Evolutionary conservation across 352 stramenopile species (phyloP), one percentile per base, ranked within the genome.

Genomic region (Phytophthora crassamura): DNA sequence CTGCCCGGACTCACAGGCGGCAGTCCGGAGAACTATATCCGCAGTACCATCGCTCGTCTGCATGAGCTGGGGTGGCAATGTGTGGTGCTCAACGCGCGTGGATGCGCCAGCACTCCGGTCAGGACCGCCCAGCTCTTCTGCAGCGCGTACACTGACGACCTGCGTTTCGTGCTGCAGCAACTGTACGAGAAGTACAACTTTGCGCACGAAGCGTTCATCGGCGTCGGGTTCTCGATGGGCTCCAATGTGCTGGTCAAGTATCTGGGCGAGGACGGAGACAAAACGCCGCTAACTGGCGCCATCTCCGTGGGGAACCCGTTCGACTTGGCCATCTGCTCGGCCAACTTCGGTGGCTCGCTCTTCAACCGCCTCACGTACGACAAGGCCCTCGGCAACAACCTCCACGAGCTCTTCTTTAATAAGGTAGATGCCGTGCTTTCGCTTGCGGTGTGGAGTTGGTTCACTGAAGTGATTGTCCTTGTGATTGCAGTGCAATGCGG

Each of bases 201-300:
- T 43, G 6, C 11, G 16, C 10, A 43, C 5, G 66, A 86, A 41
- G 57, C 73, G 5, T 82, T 90, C 59, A 58, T 94, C 5, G 84
- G 59, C 4, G 72, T 88, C 9, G 86, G 86, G 2, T 94, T 90
- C 52, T 94, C 82, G 22, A 87, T 91, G 72, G 86, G 86, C 25
- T 81, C 82, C 14, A 94, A 94, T 59, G 75, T 91, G 12, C 63
- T 94, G 43, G 78, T 89, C 40, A 94, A 94, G 67, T 94, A 87
- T 71, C 52, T 94, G 8, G 86, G 86, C 0, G 86, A 94, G 62
- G 72, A 91, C 46, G 49, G 64, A 3, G 64, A 84, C 0, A n/a
- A 70, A 30, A 63, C 72, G 4, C 59, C 63, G 2, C 60, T 93
- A 4, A 81, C 75, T 0, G 86, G 78, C 11, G 84, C 69, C 8